Percentiles rank a stretch among this genome's conserved stretches.
phyloP scores from a whole-genome alignment of 768 basidiomycete genomes.

The Nidularia sp. region DNA sequence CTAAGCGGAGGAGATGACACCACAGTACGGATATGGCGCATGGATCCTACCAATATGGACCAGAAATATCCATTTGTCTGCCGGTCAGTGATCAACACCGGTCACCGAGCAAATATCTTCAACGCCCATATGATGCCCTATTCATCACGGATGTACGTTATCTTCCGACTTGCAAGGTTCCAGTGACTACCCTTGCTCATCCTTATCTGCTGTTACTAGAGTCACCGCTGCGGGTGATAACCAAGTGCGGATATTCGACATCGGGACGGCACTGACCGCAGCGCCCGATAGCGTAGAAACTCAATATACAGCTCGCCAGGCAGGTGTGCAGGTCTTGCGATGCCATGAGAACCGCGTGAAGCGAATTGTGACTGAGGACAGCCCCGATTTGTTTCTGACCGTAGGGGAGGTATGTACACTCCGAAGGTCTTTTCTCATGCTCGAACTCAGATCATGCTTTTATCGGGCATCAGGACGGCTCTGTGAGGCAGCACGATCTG shows the following conservation, averaged over 20 bases:
- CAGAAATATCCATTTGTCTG: constrained; percentile 64
- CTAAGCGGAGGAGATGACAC: constrained; percentile 74
- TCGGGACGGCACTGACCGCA: constrained; percentile 36
- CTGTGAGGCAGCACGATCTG: constrained; percentile 85
- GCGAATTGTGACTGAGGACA: constrained; percentile 74
- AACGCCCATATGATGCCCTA: constrained; percentile 75
- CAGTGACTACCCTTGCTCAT: constrained; percentile 3
- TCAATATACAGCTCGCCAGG: constrained; percentile 39
- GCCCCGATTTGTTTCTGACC: constrained; percentile 71
- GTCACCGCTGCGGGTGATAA: constrained; percentile 72
- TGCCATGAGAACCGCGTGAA: constrained; percentile 78
- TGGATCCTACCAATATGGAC: constrained; percentile 40
- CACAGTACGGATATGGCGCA: constrained; percentile 77
- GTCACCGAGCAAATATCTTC: constrained; percentile 84
- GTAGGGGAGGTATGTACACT: constrained; percentile 61
- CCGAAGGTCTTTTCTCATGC: not conserved
- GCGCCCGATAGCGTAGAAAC: constrained; percentile 37
- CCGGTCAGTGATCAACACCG: constrained; percentile 68
- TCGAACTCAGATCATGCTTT: not conserved
- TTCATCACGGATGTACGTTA: constrained; percentile 69
- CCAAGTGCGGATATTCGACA: constrained; percentile 77
- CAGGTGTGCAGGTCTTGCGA: constrained; percentile 49
- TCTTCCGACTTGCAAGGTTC: constrained; percentile 11
- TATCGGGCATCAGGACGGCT: constrained; percentile 58
- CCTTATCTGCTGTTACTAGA: constrained; percentile 25